Percentiles rank a stretch among this genome's conserved stretches.
phyloP scores from a whole-genome alignment of 1,139 yeast species.

The Pichia inconspicua region DNA sequence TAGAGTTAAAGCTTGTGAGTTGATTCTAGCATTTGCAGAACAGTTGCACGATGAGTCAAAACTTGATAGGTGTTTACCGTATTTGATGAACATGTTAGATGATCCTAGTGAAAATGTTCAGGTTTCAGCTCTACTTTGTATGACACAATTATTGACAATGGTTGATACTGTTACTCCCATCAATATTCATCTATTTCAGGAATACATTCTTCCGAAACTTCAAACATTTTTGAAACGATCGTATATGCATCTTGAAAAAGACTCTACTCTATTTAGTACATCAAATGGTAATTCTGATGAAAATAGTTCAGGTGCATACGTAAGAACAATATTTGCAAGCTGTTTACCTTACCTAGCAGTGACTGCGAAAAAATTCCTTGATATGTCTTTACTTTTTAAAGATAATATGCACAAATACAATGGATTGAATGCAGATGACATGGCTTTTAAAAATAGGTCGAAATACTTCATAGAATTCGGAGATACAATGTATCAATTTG shows the following conservation, averaged over 20 bases:
- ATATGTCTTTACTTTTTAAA: constrained; percentile 53
- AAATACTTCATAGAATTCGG: constrained; percentile 27
- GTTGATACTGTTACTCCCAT: constrained; percentile 68
- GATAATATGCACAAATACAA: constrained; percentile 24
- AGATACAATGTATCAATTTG: constrained; percentile 41
- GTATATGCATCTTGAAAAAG: constrained; percentile 11
- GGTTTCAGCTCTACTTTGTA: constrained; percentile 45
- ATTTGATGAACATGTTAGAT: constrained; percentile 50
- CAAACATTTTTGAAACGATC: constrained; percentile 35
- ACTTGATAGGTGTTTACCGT: constrained; percentile 79
- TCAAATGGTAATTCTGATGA: not conserved
- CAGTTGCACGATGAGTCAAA: constrained; percentile 75
- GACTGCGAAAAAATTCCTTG: constrained; percentile 56
- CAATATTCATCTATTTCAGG: constrained; percentile 69
- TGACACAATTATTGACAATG: constrained; percentile 55
- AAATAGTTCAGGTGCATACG: constrained; percentile 30
- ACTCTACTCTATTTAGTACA: not conserved
- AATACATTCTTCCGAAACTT: constrained; percentile 72
- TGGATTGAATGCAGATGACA: constrained; percentile 33
- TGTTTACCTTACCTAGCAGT: constrained; percentile 65
- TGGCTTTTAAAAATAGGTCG: constrained; percentile 6
- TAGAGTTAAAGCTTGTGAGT: constrained; percentile 65
- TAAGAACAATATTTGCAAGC: constrained; percentile 61
- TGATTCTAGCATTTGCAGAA: constrained; percentile 71
- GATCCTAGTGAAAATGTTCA: constrained; percentile 54